A percentile compares a stretch with the other conserved stretches of the same genome.
Evolutionary conservation across 2,329 filamentous ascomycete species (phyloP).

Genomic region (Paecilomyces fulvus): DNA sequence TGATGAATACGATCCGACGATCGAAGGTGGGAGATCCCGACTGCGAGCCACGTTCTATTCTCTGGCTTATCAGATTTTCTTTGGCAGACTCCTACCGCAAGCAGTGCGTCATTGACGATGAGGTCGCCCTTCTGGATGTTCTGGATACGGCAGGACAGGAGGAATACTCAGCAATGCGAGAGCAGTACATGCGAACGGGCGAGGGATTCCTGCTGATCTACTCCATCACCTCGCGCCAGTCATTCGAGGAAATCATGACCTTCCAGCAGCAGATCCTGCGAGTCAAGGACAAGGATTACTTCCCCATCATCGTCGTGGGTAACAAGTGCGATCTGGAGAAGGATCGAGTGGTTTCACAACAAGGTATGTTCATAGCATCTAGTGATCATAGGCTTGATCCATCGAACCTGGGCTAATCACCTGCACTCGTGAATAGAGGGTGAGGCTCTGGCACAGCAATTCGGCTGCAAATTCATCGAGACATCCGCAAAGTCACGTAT

Average conservation of each 20-base stretch:
- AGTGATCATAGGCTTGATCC: background rate
- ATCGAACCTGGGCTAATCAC: background rate
- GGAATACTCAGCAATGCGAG: constrained; percentile 98
- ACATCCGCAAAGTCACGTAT: constrained; percentile 96
- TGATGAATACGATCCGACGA: constrained; percentile 98
- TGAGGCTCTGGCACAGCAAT: constrained; percentile 72
- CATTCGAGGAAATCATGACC: constrained; percentile 96
- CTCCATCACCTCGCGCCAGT: constrained; percentile 94
- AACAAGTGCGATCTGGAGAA: constrained; percentile 98
- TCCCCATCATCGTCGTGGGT: constrained; percentile 96
- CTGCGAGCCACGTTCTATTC: constrained; percentile 33
- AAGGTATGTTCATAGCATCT: constrained; percentile 55
- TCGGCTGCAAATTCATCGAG: constrained; percentile 98
- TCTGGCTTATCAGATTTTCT: constrained; percentile 8
- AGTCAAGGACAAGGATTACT: constrained; percentile 99
- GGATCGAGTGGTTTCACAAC: constrained; percentile 82
- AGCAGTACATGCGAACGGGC: constrained; percentile 99
- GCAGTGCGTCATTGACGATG: constrained; percentile 98
- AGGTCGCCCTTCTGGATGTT: constrained; percentile 94
- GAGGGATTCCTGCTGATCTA: constrained; percentile 97
- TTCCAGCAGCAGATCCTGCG: constrained; percentile 98
- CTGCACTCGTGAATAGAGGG: constrained; percentile 56
- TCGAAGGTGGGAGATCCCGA: constrained; percentile 59
- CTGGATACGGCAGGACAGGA: constrained; percentile 97
- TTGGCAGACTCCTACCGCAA: constrained; percentile 92